Evolutionary conservation across 805 yeast species (phyloP).

Genomic region (Diddensiella santjacobensis): DNA sequence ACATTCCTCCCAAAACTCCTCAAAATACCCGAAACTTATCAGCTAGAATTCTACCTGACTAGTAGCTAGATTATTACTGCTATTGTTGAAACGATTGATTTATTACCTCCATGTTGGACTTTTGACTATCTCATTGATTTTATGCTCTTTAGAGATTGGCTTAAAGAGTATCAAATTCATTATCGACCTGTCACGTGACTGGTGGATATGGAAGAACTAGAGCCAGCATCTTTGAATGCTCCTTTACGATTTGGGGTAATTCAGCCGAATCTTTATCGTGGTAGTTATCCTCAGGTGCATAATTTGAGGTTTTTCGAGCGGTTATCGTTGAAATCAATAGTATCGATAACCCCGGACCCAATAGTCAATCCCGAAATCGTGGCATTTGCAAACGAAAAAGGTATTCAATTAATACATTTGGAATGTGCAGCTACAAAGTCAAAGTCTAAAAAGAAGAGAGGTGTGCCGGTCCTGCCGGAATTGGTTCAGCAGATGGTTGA

Average conservation of each 20-base stretch:
- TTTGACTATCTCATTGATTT: too few relatives aligned
- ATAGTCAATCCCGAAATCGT: conserved; percentile 45
- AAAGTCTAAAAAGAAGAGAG: conserved; percentile 64
- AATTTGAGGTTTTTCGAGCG: conserved; percentile 66
- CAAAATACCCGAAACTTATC: too few relatives aligned
- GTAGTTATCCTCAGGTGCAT: conserved; percentile 78
- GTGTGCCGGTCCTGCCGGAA: conserved; percentile 71
- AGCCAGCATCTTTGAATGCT: conserved; percentile 34
- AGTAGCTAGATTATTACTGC: too few relatives aligned
- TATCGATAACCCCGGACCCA: conserved; percentile 78
- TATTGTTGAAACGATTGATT: too few relatives aligned
- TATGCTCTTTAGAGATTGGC: too few relatives aligned
- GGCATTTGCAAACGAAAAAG: conserved; percentile 49
- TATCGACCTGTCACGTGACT: too few relatives aligned
- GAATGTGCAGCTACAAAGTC: conserved; percentile 55
- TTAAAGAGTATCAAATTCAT: too few relatives aligned
- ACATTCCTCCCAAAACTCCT: too few relatives aligned
- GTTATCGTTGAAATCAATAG: conserved; percentile 62
- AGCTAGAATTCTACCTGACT: too few relatives aligned
- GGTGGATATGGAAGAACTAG: background rate
- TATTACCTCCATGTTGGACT: too few relatives aligned
- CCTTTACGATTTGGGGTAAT: conserved; percentile 77
- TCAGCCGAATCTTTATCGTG: conserved; percentile 69
- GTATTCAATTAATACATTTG: conserved; percentile 65
- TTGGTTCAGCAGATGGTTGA: conserved; percentile 58